Percentiles rank a stretch among this genome's conserved stretches.
Conservation (phyloP, 2,329 filamentous ascomycete genomes). For the Fusarium nanum region DNA sequence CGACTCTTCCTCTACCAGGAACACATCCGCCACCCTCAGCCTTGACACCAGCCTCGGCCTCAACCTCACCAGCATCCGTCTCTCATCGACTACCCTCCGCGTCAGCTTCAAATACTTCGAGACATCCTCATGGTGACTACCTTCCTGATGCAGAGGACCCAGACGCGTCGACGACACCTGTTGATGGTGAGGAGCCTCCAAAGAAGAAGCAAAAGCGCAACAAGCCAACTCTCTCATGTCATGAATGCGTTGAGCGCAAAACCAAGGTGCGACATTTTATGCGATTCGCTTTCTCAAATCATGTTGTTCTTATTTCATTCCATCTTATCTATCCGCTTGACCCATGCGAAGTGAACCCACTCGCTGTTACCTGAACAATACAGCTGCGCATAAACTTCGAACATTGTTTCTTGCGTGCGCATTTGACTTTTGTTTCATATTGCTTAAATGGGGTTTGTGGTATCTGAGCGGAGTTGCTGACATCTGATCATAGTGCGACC, state of each 20-base stretch:
- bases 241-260: slow-evolving; percentile 84
- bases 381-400: slow-evolving; percentile 2
- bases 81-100: slow-evolving; percentile 43
- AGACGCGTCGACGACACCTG: slow-evolving; percentile 33
- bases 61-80: slow-evolving; percentile 45
- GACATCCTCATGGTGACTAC: slow-evolving; percentile 36
- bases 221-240: slow-evolving; percentile 83
- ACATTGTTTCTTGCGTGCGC: background rate
- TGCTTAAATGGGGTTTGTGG: background rate
- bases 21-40: slow-evolving; percentile 37
- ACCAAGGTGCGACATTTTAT: slow-evolving; percentile 69
- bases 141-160: slow-evolving; percentile 37
- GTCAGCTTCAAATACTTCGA: slow-evolving; percentile 32
- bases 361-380: slow-evolving; percentile 28
- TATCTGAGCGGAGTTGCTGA: slow-evolving; percentile 22
- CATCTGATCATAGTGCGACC: slow-evolving; percentile 71
- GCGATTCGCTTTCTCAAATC: slow-evolving; percentile 12
- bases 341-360: slow-evolving; percentile 23
- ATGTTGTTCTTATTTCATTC: background rate
- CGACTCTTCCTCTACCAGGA: slow-evolving; percentile 32
- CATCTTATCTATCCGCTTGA: slow-evolving; percentile 1
- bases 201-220: slow-evolving; percentile 85
- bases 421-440: background rate
- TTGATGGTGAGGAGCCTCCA: slow-evolving; percentile 54
- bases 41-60: slow-evolving; percentile 46